A percentile compares a stretch with the other conserved stretches of the same genome.
Conservation (phyloP, 108 stramenopile genomes). For the Chaetoceros muelleri region DNA sequence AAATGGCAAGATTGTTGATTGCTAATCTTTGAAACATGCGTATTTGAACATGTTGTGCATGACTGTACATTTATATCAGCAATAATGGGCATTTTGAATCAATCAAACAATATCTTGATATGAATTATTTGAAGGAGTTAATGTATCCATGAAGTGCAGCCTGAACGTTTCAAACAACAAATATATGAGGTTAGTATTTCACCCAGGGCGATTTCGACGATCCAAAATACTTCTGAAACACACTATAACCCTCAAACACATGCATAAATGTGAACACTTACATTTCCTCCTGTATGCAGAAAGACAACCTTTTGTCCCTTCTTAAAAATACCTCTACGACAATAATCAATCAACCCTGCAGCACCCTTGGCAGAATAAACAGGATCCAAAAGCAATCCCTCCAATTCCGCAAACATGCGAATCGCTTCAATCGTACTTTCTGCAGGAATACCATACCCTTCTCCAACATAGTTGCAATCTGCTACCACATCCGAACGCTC, state of each 20-base stretch:
- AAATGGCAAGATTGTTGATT: no score
- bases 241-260: no score
- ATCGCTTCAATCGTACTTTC: conserved; percentile 24
- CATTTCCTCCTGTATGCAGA: conserved; percentile 26
- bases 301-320: conserved; percentile 24
- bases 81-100: no score
- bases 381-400: conserved; percentile 28
- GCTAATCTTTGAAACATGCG: no score
- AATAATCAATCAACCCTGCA: conserved; percentile 27
- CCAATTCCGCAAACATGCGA: conserved; percentile 18
- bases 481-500: conserved; percentile 13
- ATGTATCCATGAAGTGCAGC: not conserved
- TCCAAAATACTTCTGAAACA: no score
- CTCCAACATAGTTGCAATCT: conserved; percentile 19
- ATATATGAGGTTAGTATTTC: not conserved
- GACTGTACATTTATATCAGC: no score
- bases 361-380: conserved; percentile 30
- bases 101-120: no score
- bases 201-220: no score
- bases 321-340: conserved; percentile 15
- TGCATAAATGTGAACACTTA: conserved; percentile 3
- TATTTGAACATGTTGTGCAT: no score
- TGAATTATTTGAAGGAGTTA: not conserved
- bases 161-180: not conserved
- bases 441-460: conserved; percentile 27